Evolutionary conservation across 2,329 filamentous ascomycete species (phyloP).

Genomic region (Orbilia quercus): DNA sequence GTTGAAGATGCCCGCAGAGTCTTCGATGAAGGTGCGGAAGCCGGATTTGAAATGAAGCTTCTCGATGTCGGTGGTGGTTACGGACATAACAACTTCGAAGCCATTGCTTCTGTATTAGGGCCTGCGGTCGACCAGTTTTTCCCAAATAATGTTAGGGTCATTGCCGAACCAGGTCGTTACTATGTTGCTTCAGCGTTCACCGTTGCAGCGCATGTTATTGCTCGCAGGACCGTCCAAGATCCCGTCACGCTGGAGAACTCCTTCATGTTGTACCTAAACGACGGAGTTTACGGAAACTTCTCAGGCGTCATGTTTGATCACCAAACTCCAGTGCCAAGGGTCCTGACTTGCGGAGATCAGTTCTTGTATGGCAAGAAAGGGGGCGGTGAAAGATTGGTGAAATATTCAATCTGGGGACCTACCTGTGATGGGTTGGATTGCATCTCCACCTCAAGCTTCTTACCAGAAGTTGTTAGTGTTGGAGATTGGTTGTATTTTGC

Average conservation of each 20-base stretch:
- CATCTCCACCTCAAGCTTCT: conserved; percentile 82
- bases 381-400: conserved; percentile 70
- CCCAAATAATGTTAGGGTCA: conserved; percentile 82
- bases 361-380: conserved; percentile 71
- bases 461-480: conserved; percentile 81
- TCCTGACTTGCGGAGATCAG: conserved; percentile 74
- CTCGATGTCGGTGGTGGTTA: conserved; percentile 96
- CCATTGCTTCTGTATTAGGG: conserved; percentile 83
- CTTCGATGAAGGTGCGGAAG: conserved; percentile 81
- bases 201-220: conserved; percentile 94
- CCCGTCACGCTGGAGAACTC: conserved; percentile 71
- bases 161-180: conserved; percentile 95
- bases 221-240: conserved; percentile 86
- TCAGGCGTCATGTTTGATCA: conserved; percentile 99
- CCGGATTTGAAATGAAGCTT: conserved; percentile 84
- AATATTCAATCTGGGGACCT: conserved; percentile 98
- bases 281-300: conserved; percentile 98
- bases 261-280: conserved; percentile 98
- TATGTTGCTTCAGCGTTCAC: conserved; percentile 95
- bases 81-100: conserved; percentile 87
- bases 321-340: conserved; percentile 86
- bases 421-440: conserved; percentile 98
- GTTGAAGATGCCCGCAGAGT: conserved; percentile 88
- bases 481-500: conserved; percentile 99
- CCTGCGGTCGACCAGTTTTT: conserved; percentile 88